These are phyloP conservation scores for Phylloporus sp. DNA, from an alignment of 1,284 basidiomycete species.

Conservation along the genomic window DNA sequence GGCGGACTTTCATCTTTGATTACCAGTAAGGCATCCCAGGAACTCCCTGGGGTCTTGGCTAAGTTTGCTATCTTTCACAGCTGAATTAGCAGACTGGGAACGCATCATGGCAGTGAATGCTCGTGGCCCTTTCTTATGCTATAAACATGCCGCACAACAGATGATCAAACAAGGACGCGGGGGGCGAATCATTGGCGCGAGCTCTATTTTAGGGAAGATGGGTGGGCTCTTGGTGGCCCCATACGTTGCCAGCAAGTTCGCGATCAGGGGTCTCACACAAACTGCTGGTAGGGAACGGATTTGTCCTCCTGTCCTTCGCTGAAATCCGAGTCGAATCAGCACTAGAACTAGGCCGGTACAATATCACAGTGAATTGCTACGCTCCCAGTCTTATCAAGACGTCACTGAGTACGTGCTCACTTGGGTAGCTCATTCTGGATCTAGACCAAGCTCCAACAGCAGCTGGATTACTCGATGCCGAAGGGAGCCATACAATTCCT, in stretches of 20 bases:
- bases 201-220: slow-evolving; percentile 28
- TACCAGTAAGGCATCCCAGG: slow-evolving; percentile 1
- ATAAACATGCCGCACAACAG: not conserved
- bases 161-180: slow-evolving; percentile 36
- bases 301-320: not conserved
- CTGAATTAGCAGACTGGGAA: slow-evolving; percentile 25
- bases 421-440: not conserved
- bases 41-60: not conserved
- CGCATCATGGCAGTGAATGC: not conserved
- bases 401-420: not conserved
- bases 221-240: not conserved
- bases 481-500: not conserved
- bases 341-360: not conserved
- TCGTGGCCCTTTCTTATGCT: not conserved
- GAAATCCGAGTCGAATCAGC: not conserved
- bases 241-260: slow-evolving; percentile 38
- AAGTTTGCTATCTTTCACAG: slow-evolving; percentile 7
- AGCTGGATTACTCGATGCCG: not conserved
- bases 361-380: not conserved
- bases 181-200: slow-evolving; percentile 42
- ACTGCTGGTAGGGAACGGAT: not conserved
- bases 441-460: not conserved
- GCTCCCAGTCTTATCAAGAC: not conserved
- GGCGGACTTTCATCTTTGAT: not conserved
- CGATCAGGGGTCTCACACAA: slow-evolving; percentile 29